These are phyloP conservation scores for Pseudozyma sp. DNA, from an alignment of 1,284 basidiomycete genomes.

Conservation along the genomic window DNA sequence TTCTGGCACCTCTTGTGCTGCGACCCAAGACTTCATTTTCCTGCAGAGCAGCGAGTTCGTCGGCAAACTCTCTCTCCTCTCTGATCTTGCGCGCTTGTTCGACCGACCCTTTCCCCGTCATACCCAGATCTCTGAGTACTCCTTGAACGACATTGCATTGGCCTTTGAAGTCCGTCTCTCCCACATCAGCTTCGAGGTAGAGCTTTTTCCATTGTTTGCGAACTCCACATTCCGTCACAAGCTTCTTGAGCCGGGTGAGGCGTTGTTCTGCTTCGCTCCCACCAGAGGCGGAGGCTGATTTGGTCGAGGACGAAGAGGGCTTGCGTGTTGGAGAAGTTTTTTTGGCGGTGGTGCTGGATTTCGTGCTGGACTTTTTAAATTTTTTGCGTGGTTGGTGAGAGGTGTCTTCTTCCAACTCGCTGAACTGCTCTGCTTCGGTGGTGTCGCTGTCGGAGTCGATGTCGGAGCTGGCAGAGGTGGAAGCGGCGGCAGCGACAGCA, in stretches of 20 bases:
- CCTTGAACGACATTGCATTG: conserved; percentile 38
- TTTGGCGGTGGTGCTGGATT: conserved; percentile 6
- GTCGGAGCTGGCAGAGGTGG: neutral
- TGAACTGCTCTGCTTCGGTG: conserved; percentile 11
- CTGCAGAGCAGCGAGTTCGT: conserved; percentile 36
- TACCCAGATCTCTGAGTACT: conserved; percentile 38
- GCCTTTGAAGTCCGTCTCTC: conserved; percentile 11
- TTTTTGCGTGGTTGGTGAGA: conserved; percentile 21
- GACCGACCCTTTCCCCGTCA: conserved; percentile 39
- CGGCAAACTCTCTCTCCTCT: conserved; percentile 35
- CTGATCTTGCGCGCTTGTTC: conserved; percentile 44
- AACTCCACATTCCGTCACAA: conserved; percentile 45
- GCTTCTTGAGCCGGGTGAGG: conserved; percentile 36
- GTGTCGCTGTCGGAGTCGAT: neutral
- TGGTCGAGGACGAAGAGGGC: neutral
- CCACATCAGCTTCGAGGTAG: conserved; percentile 30
- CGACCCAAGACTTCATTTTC: conserved; percentile 23
- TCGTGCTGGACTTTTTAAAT: neutral
- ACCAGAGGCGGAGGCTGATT: neutral
- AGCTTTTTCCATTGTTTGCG: conserved; percentile 51
- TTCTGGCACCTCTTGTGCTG: conserved; percentile 1
- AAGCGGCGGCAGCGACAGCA: neutral
- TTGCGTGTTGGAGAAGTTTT: conserved; percentile 1
- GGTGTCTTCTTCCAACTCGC: conserved; percentile 44
- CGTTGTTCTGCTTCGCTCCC: conserved; percentile 33